These are phyloP conservation scores for Sugiyamaella xylanicola DNA, from an alignment of 1,139 yeast genomes.

Conservation along the genomic window DNA sequence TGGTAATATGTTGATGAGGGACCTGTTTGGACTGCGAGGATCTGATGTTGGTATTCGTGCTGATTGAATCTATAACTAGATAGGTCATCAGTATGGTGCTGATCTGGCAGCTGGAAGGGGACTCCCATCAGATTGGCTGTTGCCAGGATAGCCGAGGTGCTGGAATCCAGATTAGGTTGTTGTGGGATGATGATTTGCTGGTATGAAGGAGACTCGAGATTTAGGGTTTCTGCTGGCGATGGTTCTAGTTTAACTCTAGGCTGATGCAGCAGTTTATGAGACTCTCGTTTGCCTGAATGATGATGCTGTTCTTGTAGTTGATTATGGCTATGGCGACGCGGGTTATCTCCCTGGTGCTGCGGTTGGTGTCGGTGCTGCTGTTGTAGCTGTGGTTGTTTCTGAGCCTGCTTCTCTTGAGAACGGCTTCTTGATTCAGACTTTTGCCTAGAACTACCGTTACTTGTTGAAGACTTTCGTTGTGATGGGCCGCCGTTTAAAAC, in stretches of 20 bases:
- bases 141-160: neutral
- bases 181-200: conserved; percentile 13
- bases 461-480: conserved; percentile 10
- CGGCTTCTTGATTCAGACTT: conserved; percentile 9
- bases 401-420: conserved; percentile 4
- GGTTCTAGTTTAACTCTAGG: conserved; percentile 6
- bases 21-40: neutral
- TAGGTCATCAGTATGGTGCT: neutral
- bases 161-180: conserved; percentile 10
- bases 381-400: neutral
- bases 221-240: neutral
- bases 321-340: neutral
- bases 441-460: conserved; percentile 4
- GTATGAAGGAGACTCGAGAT: conserved; percentile 3
- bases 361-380: neutral
- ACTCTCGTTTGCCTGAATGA: neutral
- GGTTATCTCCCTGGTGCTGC: neutral
- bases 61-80: neutral
- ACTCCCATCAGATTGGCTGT: conserved; percentile 12
- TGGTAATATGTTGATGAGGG: neutral
- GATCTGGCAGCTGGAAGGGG: neutral
- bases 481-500: conserved; percentile 26
- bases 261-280: neutral
- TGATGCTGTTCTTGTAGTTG: neutral
- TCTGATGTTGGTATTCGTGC: neutral